A percentile compares a stretch with the other conserved stretches of the same genome.
phyloP scores from a whole-genome alignment of 768 basidiomycete genomes.

The Suillus subluteus region DNA sequence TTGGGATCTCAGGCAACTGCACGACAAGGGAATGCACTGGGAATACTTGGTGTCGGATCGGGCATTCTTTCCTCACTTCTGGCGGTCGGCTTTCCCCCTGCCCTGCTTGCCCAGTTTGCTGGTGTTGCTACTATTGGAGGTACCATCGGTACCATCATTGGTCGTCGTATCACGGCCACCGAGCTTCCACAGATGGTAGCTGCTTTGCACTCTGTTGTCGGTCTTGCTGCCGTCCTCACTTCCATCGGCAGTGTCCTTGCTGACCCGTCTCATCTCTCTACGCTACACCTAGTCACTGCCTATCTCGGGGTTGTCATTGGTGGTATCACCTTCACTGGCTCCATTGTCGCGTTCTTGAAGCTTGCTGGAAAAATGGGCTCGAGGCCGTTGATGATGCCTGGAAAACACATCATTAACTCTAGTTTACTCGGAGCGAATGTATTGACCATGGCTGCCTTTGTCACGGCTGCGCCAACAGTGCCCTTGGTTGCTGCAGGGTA shows the following conservation, averaged over 20 bases:
- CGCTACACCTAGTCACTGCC: conserved; percentile 79
- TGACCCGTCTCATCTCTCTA: conserved; percentile 68
- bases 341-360: conserved; percentile 88
- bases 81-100: conserved; percentile 81
- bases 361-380: conserved; percentile 83
- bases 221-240: conserved; percentile 87
- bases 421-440: conserved; percentile 74
- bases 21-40: conserved; percentile 86
- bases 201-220: conserved; percentile 88
- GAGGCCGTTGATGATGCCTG: conserved; percentile 71
- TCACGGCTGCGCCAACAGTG: conserved; percentile 67
- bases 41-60: conserved; percentile 81
- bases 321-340: conserved; percentile 89
- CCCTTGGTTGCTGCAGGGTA: conserved; percentile 80
- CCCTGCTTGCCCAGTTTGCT: conserved; percentile 77
- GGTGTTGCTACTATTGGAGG: conserved; percentile 78
- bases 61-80: conserved; percentile 81
- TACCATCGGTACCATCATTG: conserved; percentile 69
- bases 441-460: conserved; percentile 76
- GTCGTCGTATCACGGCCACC: conserved; percentile 82
- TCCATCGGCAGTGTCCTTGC: conserved; percentile 81
- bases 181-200: conserved; percentile 84
- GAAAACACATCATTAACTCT: conserved; percentile 75
- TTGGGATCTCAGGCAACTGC: conserved; percentile 81
- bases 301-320: conserved; percentile 88